Percentiles rank a stretch among this genome's conserved stretches.
phyloP scores from a whole-genome alignment of 192 early-diverging fungal species.

The Rhizophagus sp. region DNA sequence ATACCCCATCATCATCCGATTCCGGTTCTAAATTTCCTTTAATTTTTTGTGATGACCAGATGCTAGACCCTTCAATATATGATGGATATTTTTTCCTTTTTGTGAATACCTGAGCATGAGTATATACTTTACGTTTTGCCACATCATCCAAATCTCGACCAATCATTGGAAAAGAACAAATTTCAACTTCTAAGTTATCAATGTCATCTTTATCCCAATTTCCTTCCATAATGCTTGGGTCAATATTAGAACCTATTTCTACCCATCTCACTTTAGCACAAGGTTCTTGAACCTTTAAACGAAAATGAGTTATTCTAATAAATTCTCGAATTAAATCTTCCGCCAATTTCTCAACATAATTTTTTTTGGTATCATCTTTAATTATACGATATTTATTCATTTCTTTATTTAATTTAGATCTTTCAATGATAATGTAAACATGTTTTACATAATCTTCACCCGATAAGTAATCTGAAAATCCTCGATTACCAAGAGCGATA shows the following conservation, averaged over 20 bases:
- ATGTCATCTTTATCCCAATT: neutral
- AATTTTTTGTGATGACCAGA: too few species aligned
- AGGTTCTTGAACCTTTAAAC: neutral
- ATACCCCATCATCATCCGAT: too few species aligned
- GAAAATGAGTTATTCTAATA: neutral
- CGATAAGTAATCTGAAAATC: neutral
- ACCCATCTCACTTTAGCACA: neutral
- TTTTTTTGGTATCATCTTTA: neutral
- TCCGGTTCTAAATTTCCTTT: too few species aligned
- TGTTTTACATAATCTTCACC: neutral
- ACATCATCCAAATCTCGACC: neutral
- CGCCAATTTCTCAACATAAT: neutral
- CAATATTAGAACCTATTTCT: neutral
- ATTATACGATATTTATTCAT: conserved; percentile 9
- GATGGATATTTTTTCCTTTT: neutral
- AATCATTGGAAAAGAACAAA: neutral
- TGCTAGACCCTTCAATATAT: too few species aligned
- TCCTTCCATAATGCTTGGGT: neutral
- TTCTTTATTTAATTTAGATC: neutral
- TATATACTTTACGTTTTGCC: neutral
- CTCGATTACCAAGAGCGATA: neutral
- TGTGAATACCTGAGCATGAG: neutral
- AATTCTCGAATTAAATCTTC: neutral
- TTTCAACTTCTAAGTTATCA: neutral
- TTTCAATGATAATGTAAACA: neutral